Base-by-base conservation (phyloP, 495 filamentous ascomycete genomes). In the Astrocystis sublimbata region DNA sequence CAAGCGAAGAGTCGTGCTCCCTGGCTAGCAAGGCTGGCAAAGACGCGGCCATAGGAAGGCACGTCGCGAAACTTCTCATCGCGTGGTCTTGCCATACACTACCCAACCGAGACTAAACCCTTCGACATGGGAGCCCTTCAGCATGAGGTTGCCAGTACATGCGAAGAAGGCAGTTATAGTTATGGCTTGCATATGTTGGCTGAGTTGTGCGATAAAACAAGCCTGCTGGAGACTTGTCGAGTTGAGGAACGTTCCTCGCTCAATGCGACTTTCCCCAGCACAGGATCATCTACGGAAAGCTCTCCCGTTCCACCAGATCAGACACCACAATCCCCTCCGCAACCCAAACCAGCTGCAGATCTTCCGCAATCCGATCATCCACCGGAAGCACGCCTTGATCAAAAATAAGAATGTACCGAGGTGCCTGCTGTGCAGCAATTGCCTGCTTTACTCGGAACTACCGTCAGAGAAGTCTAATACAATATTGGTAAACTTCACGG, bases 1-100 rank as follows among this genome's bases (percentile, higher is more conserved):
- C 82, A 85, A 70, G 61, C 74, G 9, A 72, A 66, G 51, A 56
- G 58, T 51, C 67, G 70, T 24, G 70, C 61, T 15, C 62, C 65
- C 43, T 57, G 63, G 33, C 61, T 64, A 21, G 42, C n/a, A n/a
- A n/a, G n/a, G n/a, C n/a, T n/a, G n/a, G n/a, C n/a, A n/a, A n/a
- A n/a, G n/a, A n/a, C n/a, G n/a, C n/a, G n/a, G 10, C 17, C 9
- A 36, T 36, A 36, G 33, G 13, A 36, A 36, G n/a, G n/a, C n/a
- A n/a, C n/a, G n/a, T n/a, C n/a, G n/a, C n/a, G n/a, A n/a, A n/a
- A n/a, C n/a, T n/a, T n/a, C n/a, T n/a, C n/a, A n/a, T n/a, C n/a
- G n/a, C n/a, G n/a, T n/a, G n/a, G n/a, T n/a, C 19, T 7, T 24
- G 17, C 6, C 42, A 46, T 3, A 19, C 4, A 2, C 26, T 6